Base-by-base conservation (phyloP, 116 monocot species). In the Dioscorea cayenensis region DNA sequence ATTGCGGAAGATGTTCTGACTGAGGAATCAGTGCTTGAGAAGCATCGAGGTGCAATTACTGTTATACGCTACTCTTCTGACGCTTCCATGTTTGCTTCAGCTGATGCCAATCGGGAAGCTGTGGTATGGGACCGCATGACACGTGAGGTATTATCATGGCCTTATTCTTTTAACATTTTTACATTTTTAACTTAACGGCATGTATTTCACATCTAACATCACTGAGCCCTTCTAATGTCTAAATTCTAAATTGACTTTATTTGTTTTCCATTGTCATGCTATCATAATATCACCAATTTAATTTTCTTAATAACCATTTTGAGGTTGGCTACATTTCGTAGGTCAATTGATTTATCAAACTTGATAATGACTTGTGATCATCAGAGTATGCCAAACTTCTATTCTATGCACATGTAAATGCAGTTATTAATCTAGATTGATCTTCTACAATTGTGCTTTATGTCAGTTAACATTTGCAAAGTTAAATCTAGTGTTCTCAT, bases 61-160 rank as follows among this genome's bases (percentile, higher is more conserved):
- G 83, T 71, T 50, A 86, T 97, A 64, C 74, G 79, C 28, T 97
- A 92, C 51, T 93, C 93, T 13, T 85, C 90, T 43, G 93, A 97
- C 73, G 81, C 81, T 76, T 86, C 88, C 16, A 83, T 93, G 86
- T 88, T 90, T 77, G 93, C 89, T 68, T 86, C 90, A 51, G 93
- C 82, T 60, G 97, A 97, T 82, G 74, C 79, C 55, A 97, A 93
- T 68, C 82, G 93, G 23, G 97, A 97, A 80, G 97, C 97, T 77
- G 90, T 97, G 18, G 93, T 97, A 23, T 97, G 97, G 97, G 90
- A 97, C 75, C 77, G 84, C 59, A 63, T 67, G 55, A 81, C 90
- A 14, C 76, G 75, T 63, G 93, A 93, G 93, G 92, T 92, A 75
- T n/a, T 22, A 52, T 18, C 14, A 60, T 37, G 43, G 12, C 51